phyloP scores from a whole-genome alignment of 139 green algal genomes.

The Chlorella sp. region DNA sequence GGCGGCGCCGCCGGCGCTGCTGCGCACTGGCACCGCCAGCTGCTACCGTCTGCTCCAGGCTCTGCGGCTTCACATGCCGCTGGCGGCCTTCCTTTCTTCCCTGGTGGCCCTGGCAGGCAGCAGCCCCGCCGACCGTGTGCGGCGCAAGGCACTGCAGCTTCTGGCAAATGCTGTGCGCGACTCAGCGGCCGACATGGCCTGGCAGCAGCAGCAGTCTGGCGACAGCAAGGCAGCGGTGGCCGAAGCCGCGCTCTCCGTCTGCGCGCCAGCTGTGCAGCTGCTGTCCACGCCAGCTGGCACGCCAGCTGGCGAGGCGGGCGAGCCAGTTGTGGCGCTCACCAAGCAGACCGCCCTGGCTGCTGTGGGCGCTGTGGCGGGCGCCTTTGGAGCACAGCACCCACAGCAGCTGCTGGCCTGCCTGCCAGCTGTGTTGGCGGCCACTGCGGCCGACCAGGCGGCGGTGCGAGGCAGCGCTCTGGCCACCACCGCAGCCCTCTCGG shows the following conservation, averaged over 20 bases:
- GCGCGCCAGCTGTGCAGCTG: slow-evolving; percentile 34
- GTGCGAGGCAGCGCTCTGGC: slow-evolving; percentile 66
- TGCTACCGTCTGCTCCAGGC: slow-evolving; percentile 50
- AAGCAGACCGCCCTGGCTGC: slow-evolving; percentile 63
- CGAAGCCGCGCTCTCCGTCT: slow-evolving; percentile 38
- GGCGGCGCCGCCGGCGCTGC: not conserved
- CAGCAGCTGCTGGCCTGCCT: slow-evolving; percentile 33
- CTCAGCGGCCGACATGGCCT: slow-evolving; percentile 30
- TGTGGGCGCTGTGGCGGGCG: slow-evolving; percentile 42
- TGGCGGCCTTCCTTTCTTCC: slow-evolving; percentile 57
- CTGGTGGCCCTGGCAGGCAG: slow-evolving; percentile 55
- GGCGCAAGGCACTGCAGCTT: slow-evolving; percentile 68
- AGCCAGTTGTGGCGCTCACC: slow-evolving; percentile 16
- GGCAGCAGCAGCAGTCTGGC: slow-evolving; percentile 22
- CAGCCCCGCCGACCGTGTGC: slow-evolving; percentile 51
- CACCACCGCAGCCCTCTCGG: slow-evolving; percentile 37
- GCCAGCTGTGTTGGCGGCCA: slow-evolving; percentile 34
- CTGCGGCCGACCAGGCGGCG: slow-evolving; percentile 26
- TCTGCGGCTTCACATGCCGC: slow-evolving; percentile 60
- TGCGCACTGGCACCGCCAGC: slow-evolving; percentile 40
- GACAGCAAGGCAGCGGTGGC: slow-evolving; percentile 7
- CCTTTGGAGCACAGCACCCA: slow-evolving; percentile 44
- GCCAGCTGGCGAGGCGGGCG: not conserved
- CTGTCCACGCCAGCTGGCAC: slow-evolving; percentile 20
- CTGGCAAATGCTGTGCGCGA: slow-evolving; percentile 50